A percentile compares a stretch with the other conserved stretches of the same genome.
phyloP scores from a whole-genome alignment of 2,329 filamentous ascomycete genomes.

The Diplocarpon rosae region DNA sequence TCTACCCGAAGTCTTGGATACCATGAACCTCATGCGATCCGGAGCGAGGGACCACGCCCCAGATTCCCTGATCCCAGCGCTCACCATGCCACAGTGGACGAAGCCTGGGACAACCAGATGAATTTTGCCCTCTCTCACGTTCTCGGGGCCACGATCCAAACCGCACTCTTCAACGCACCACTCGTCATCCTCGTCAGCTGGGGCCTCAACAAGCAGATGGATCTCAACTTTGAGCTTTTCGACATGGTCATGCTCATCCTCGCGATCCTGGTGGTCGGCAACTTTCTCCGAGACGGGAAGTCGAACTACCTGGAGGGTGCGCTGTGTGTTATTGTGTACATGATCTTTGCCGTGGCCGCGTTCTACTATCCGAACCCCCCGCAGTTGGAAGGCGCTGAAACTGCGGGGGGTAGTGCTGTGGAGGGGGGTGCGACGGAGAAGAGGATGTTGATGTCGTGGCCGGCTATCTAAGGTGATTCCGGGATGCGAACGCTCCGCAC shows the following conservation, averaged over 20 bases:
- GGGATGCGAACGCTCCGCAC: too few relatives aligned
- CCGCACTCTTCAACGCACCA: constrained; percentile 77
- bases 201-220: constrained; percentile 60
- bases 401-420: too few relatives aligned
- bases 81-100: constrained; percentile 42
- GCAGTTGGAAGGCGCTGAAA: too few relatives aligned
- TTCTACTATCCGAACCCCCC: constrained; percentile 41
- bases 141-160: constrained; percentile 71
- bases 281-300: constrained; percentile 79
- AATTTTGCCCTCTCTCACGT: constrained; percentile 22
- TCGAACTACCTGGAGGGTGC: constrained; percentile 83
- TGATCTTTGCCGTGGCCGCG: constrained; percentile 47
- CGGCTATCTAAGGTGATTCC: too few relatives aligned
- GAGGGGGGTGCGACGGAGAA: too few relatives aligned
- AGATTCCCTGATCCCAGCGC: too few relatives aligned
- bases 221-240: constrained; percentile 78
- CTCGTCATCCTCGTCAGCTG: constrained; percentile 75
- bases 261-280: constrained; percentile 75
- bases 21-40: too few relatives aligned
- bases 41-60: too few relatives aligned
- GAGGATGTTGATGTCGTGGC: too few relatives aligned
- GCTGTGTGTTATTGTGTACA: constrained; percentile 61
- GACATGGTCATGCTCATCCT: constrained; percentile 76
- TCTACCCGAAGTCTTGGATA: too few relatives aligned
- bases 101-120: constrained; percentile 74